Evolutionary conservation across 768 basidiomycete species (phyloP).

Genomic region (Leucogyrophana mollusca): DNA sequence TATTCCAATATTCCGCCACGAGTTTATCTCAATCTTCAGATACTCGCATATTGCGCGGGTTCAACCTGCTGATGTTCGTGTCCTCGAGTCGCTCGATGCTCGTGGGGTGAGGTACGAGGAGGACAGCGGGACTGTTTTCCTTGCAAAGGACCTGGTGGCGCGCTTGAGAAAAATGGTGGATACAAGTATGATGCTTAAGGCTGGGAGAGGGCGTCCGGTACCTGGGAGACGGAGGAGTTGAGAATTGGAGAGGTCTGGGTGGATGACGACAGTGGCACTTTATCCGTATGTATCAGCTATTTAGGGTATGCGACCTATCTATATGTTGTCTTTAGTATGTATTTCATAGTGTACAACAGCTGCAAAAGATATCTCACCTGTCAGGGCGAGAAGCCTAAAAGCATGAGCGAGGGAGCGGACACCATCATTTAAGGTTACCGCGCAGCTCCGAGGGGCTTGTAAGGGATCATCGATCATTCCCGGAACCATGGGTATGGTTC

Average conservation of each 20-base stretch:
- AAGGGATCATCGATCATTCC: no score
- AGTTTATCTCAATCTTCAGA: constrained; percentile 66
- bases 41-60: constrained; percentile 47
- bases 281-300: constrained; percentile 3
- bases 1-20: constrained; percentile 39
- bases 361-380: no score
- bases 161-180: constrained; percentile 28
- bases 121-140: constrained; percentile 57
- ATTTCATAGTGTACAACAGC: no score
- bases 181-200: constrained; percentile 15
- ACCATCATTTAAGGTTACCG: no score
- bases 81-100: constrained; percentile 52
- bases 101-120: constrained; percentile 52
- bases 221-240: constrained; percentile 10
- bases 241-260: neutral
- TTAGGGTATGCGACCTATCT: no score
- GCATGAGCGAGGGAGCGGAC: no score
- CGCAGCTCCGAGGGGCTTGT: no score
- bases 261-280: neutral
- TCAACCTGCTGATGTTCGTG: constrained; percentile 35
- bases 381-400: no score
- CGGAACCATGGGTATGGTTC: no score
- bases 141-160: constrained; percentile 44
- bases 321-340: no score
- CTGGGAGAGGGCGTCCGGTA: constrained; percentile 5